A percentile compares a stretch with the other conserved stretches of the same genome.
phyloP scores from a whole-genome alignment of 73 alveolate species.

The Tetrahymena borealis region DNA sequence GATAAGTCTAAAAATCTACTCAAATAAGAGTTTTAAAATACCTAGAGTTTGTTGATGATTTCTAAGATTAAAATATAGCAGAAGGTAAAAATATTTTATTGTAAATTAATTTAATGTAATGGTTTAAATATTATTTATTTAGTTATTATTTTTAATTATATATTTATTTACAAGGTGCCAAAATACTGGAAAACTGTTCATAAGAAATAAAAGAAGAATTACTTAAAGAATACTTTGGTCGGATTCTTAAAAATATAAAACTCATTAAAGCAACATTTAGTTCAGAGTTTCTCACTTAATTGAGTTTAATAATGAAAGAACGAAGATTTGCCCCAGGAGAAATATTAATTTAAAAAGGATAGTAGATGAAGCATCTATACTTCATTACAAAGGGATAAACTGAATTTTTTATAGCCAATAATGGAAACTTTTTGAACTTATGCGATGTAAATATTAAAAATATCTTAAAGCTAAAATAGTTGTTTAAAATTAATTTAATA shows the following conservation, averaged over 20 bases:
- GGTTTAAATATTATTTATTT: background rate
- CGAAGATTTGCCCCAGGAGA: background rate
- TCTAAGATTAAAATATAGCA: background rate
- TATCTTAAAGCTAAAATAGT: background rate
- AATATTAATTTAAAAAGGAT: background rate
- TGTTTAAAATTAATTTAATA: background rate
- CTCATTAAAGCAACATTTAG: background rate
- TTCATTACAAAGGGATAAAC: background rate
- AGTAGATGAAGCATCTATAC: background rate
- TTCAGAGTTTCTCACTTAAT: background rate
- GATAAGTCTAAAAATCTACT: background rate
- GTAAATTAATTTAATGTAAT: too few relatives aligned
- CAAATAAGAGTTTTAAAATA: background rate
- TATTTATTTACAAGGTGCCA: background rate
- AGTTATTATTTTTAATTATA: background rate
- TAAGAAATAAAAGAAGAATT: background rate
- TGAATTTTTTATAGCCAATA: background rate
- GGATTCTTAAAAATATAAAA: background rate
- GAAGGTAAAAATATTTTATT: background rate
- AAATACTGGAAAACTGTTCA: background rate
- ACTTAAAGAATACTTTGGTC: background rate
- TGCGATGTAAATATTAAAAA: background rate
- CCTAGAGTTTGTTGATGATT: background rate
- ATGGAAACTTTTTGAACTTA: background rate
- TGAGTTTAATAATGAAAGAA: background rate